Conservation (phyloP, 805 yeast genomes). For the Naumovozyma baii region DNA sequence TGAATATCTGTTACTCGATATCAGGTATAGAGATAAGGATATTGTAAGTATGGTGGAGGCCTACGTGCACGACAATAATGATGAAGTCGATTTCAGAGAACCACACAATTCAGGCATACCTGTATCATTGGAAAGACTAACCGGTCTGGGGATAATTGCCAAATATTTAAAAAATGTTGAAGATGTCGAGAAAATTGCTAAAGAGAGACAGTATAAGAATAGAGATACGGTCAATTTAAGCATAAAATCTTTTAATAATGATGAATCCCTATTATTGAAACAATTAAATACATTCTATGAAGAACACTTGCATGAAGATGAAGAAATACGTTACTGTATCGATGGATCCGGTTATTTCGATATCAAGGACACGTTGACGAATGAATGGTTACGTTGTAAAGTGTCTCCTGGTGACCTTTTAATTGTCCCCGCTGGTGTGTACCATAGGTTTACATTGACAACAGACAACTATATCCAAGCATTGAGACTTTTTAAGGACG, state of each 20-base stretch:
- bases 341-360: conserved; percentile 93
- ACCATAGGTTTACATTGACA: conserved; percentile 83
- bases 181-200: conserved; percentile 58
- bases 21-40: too few relatives aligned
- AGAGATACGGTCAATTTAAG: conserved; percentile 62
- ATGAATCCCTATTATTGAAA: conserved; percentile 46
- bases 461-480: conserved; percentile 58
- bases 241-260: conserved; percentile 50
- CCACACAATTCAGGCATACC: conserved; percentile 62
- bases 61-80: conserved; percentile 58
- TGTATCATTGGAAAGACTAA: conserved; percentile 43
- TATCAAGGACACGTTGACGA: conserved; percentile 48
- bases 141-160: conserved; percentile 60
- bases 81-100: conserved; percentile 49
- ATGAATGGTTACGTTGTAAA: conserved; percentile 68
- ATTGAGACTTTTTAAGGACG: conserved; percentile 77
- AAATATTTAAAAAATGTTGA: conserved; percentile 38
- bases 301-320: conserved; percentile 94
- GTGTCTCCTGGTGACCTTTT: conserved; percentile 54
- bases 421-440: conserved; percentile 84
- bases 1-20: too few relatives aligned
- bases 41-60: conserved; percentile 42
- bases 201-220: conserved; percentile 64
- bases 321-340: conserved; percentile 81
- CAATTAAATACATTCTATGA: conserved; percentile 63